A percentile compares a stretch with the other conserved stretches of the same genome.
Conservation (phyloP, 768 basidiomycete species). For the Phaeotremella skinneri region DNA sequence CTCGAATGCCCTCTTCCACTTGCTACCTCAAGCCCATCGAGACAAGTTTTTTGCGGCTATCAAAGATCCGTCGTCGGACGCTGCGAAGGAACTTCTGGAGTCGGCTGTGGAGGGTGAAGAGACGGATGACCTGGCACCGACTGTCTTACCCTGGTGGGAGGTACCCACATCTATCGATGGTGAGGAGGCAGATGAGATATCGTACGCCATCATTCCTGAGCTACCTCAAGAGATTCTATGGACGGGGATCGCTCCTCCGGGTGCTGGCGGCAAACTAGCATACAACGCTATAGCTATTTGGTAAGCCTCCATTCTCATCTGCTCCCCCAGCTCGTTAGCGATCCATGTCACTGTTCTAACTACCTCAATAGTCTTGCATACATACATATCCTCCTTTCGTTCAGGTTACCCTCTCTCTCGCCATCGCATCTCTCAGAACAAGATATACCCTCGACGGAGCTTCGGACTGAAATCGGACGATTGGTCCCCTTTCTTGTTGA, state of each 20-base stretch:
- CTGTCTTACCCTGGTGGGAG: conserved; percentile 30
- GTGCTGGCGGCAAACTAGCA: conserved; percentile 29
- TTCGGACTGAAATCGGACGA: conserved; percentile 17
- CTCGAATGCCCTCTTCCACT: conserved; percentile 40
- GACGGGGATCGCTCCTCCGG: conserved; percentile 28
- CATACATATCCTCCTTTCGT: conserved; percentile 32
- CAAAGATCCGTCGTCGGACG: conserved; percentile 35
- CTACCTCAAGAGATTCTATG: conserved; percentile 8
- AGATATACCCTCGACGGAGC: conserved; percentile 10
- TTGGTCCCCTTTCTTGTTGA: conserved; percentile 40
- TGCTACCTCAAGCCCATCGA: conserved; percentile 38
- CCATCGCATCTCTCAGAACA: conserved; percentile 3
- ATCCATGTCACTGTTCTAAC: neutral
- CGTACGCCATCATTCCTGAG: conserved; percentile 21
- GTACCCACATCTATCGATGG: neutral
- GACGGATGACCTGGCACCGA: conserved; percentile 2
- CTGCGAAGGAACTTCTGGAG: conserved; percentile 28
- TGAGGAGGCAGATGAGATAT: neutral
- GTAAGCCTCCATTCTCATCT: conserved; percentile 18
- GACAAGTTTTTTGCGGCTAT: conserved; percentile 37
- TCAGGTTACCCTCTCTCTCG: conserved; percentile 34
- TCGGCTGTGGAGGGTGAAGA: conserved; percentile 12
- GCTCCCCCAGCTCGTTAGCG: neutral
- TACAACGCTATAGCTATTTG: conserved; percentile 43
- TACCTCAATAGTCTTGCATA: conserved; percentile 31